These are phyloP conservation scores for Micractinium sp. DNA, from an alignment of 139 green algal species.

Conservation along the genomic window DNA sequence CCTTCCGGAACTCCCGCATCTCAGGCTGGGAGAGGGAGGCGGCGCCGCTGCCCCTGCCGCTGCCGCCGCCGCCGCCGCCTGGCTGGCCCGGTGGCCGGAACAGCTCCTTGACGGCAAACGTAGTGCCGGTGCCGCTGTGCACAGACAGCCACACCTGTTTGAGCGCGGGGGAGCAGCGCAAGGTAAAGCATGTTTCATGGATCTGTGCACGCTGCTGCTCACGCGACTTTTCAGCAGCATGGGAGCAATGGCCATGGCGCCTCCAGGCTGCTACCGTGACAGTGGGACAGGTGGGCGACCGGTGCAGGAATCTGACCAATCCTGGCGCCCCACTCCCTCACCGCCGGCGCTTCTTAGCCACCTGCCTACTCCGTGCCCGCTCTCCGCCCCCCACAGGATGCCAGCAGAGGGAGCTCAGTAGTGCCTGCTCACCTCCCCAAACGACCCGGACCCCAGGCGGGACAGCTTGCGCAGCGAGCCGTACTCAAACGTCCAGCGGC, in stretches of 20 bases:
- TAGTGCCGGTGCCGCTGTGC: neutral
- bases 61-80: neutral
- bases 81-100: neutral
- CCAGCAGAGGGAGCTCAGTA: neutral
- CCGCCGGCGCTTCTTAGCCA: too few species aligned
- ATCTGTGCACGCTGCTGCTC: too few species aligned
- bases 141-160: neutral
- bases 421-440: neutral
- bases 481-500: neutral
- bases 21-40: neutral
- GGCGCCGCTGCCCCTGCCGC: neutral
- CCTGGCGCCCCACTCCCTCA: too few species aligned
- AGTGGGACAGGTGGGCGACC: too few species aligned
- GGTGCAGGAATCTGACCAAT: too few species aligned
- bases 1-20: neutral
- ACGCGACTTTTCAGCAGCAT: too few species aligned
- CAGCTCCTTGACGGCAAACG: conserved; percentile 3
- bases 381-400: too few species aligned
- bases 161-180: too few species aligned
- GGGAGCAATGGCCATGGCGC: too few species aligned
- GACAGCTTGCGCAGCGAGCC: neutral
- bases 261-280: too few species aligned
- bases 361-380: too few species aligned
- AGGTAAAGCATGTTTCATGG: too few species aligned
- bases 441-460: neutral